phyloP scores from a whole-genome alignment of 176 grass and related monocot species.

The Carex cristatella region DNA sequence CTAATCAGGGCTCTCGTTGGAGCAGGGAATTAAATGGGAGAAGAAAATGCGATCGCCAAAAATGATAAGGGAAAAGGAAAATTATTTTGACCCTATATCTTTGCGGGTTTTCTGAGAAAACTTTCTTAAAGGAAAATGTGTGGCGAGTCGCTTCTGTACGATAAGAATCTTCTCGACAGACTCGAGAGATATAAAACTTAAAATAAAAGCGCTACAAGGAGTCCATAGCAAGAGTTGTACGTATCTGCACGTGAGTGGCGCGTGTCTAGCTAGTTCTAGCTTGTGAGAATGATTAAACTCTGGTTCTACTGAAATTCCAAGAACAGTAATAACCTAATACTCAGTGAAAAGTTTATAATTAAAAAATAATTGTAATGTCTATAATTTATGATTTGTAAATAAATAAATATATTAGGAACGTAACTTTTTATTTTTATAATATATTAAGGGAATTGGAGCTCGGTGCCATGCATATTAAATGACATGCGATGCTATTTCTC shows the following conservation, averaged over 20 bases:
- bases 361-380: too few relatives aligned
- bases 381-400: too few relatives aligned
- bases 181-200: neutral
- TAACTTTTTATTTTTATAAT: too few relatives aligned
- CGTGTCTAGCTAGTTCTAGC: neutral
- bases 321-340: too few relatives aligned
- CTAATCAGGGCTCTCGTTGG: neutral
- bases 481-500: neutral
- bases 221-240: neutral
- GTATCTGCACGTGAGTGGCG: neutral
- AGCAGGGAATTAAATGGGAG: neutral
- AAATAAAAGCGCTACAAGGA: neutral
- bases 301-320: too few relatives aligned
- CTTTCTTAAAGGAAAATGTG: neutral
- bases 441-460: too few relatives aligned
- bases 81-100: neutral
- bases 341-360: too few relatives aligned
- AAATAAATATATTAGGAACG: too few relatives aligned
- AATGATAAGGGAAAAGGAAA: neutral
- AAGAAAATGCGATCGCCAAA: slow-evolving; percentile 1
- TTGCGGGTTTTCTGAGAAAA: neutral
- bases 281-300: too few relatives aligned
- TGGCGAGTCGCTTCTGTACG: neutral
- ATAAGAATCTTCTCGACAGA: neutral
- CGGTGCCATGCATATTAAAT: too few relatives aligned